Evolutionary conservation across 1,284 basidiomycete genomes (phyloP), one percentile per base, ranked within the genome.

Genomic region (Cutaneotrichosporon curvatum): DNA sequence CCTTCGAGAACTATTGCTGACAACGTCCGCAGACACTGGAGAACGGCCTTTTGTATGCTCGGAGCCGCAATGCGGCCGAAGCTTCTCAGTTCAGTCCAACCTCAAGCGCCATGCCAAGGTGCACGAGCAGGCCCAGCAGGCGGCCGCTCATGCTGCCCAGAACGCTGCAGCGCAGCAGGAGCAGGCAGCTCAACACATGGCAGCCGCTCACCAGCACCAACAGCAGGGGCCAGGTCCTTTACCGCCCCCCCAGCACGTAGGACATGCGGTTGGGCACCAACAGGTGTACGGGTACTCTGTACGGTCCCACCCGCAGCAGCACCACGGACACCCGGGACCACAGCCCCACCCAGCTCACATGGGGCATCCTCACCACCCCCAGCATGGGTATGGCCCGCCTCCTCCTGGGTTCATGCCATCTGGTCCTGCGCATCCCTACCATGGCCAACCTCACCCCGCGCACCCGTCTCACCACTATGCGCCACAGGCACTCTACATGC

Each of bases 81-180:
- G 62, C 11, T 70, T 70, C 53, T 70, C 68, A 2, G 68, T 70
- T 0, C 68, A 70, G 45, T 67, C 65, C n/a, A 70, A 70, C 48
- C 52, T 70, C 21, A 68, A 68, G 47, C 56, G 68, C 19, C 68
- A 70, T 44, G 62, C 66, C 21, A 68, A 68, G 45, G 65, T 68
- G 11, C 68, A 70, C 48, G 35, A 61, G 33, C 45, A 45, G 37
- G 45, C 40, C 18, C 50, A 56, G 40, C 54, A 48, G 18, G 37
- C 39, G 3, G 25, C 25, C 7, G 25, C 25, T 28, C 25, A 28
- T 7, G 25, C 25, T 7, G 25, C 25, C 12, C 47, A 49, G 28
- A 42, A 43, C 6, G 43, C 45, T 10, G 45, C 40, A 11, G 25
- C 25, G 12, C 25, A 28, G 25, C 25, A 28, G 25, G 25, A 28